Percentiles rank a stretch among this genome's conserved stretches.
Conservation (phyloP, 2,329 filamentous ascomycete species). For the Colletotrichum chrysophilum region DNA sequence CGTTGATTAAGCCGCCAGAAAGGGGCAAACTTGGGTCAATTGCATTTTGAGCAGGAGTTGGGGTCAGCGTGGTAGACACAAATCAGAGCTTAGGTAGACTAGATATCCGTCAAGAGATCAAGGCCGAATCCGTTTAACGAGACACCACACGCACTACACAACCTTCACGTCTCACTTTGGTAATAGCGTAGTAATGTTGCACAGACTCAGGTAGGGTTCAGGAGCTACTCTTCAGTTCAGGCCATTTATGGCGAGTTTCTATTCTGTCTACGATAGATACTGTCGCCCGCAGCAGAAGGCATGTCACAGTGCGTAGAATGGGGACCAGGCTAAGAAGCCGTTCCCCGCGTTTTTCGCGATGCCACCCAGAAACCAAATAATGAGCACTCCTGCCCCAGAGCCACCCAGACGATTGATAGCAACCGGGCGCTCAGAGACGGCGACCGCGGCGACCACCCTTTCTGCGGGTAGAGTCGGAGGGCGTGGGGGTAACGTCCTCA, state of each 20-base stretch:
- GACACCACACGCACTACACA: fast-evolving
- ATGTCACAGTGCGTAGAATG: slow-evolving; percentile 46
- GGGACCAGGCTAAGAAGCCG: slow-evolving; percentile 70
- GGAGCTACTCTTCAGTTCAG: slow-evolving; percentile 26
- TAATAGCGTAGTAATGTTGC: background rate
- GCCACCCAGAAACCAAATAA: slow-evolving; percentile 63
- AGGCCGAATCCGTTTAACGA: too few relatives aligned
- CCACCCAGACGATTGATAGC: slow-evolving; percentile 22
- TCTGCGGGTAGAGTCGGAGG: slow-evolving; percentile 98
- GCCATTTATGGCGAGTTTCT: slow-evolving; percentile 25
- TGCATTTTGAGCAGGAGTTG: background rate
- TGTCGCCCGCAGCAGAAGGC: slow-evolving; percentile 23
- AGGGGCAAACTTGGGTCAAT: background rate
- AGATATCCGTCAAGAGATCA: background rate
- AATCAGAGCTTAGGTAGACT: background rate
- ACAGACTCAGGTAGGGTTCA: slow-evolving; percentile 6
- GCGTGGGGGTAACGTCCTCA: slow-evolving; percentile 98
- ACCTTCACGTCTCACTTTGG: background rate
- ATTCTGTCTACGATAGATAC: slow-evolving; percentile 25
- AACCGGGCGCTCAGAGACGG: slow-evolving; percentile 80
- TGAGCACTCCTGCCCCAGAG: slow-evolving; percentile 39
- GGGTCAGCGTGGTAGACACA: background rate
- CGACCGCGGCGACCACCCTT: slow-evolving; percentile 99
- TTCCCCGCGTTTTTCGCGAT: slow-evolving; percentile 77
- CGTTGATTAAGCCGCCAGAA: background rate